phyloP scores from a whole-genome alignment of 1,139 yeast genomes.

The Blastobotrys capitulatus region DNA sequence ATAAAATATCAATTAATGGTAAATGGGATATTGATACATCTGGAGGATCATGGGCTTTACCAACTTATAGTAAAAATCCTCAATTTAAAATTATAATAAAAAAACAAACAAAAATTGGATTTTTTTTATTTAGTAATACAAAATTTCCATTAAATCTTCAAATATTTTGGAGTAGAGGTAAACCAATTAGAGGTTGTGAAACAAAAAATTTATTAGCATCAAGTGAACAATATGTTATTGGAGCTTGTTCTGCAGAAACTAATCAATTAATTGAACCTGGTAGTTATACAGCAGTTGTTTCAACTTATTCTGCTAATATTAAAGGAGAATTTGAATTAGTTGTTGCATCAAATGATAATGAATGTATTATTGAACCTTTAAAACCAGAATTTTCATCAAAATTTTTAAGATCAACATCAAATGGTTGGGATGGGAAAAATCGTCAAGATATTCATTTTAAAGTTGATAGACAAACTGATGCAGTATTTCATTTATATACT shows the following conservation, averaged over 20 bases:
- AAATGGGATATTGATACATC: conserved; percentile 45
- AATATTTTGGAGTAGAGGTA: conserved; percentile 30
- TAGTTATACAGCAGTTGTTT: conserved; percentile 31
- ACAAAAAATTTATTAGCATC: conserved; percentile 31
- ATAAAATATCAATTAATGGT: conserved; percentile 32
- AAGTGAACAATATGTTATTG: conserved; percentile 34
- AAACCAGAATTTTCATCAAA: conserved; percentile 23
- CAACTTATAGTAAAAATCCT: conserved; percentile 56
- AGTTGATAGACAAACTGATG: conserved; percentile 11
- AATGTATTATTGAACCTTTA: conserved; percentile 19
- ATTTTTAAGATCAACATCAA: conserved; percentile 18
- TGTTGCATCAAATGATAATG: conserved; percentile 14
- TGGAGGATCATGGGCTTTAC: conserved; percentile 56
- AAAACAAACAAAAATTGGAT: conserved; percentile 17
- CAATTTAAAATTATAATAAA: conserved; percentile 42
- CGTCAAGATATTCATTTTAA: conserved; percentile 11
- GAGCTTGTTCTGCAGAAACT: conserved; percentile 26
- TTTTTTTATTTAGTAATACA: conserved; percentile 34
- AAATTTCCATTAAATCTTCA: conserved; percentile 31
- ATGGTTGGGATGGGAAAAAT: conserved; percentile 19
- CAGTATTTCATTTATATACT: conserved; percentile 11
- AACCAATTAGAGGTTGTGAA: conserved; percentile 26
- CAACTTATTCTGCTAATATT: conserved; percentile 32
- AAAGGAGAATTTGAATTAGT: conserved; percentile 20
- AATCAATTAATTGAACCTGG: conserved; percentile 37